Evolutionary conservation across 306 rosid genomes (phyloP), one percentile per base, ranked within the genome.

Genomic region (Fragaria vesca): DNA sequence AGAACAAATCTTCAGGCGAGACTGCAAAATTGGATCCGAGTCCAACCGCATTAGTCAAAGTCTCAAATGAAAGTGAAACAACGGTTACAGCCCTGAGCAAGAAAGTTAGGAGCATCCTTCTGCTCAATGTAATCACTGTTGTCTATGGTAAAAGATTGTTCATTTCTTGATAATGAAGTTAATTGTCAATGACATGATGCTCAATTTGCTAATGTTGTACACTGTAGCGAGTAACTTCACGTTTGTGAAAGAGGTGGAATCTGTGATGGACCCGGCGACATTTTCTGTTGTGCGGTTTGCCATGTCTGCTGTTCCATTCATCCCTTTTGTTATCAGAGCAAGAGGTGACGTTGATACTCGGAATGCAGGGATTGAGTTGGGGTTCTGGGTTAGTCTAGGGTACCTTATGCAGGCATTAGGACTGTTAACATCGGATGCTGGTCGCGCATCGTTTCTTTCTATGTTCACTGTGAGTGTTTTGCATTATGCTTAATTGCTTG

Each of bases 341-440:
- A 74, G 81, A 79, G 74, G 76, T 38, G 91, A 92, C 80, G 76
- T 69, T 71, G 26, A 18, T 21, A 88, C 82, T 32, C 86, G 94
- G 21, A 85, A 90, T 75, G 89, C 94, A 17, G 97, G 97, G 62
- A 74, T 92, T 68, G 97, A 92, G 83, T 87, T 92, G 87, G 97
- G 97, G 54, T 78, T 88, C 69, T 92, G 94, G 97, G 91, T 84
- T 81, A 88, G 97, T 86, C 73, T 90, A 58, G 97, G 97, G 47
- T 92, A 92, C 80, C 85, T 92, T 24, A 84, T 83, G 89, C 97
- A 92, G 87, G 93, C 97, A 42, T 32, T 92, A 36, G 97, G 97
- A 79, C 81, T 92, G 65, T 81, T 81, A 58, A 92, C 94, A 21
- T 92, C 97, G 12, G 97, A 88, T 87, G 93, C 97, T 48, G 97